phyloP scores from a whole-genome alignment of 2,329 filamentous ascomycete genomes.

The Fusarium mangiferae region DNA sequence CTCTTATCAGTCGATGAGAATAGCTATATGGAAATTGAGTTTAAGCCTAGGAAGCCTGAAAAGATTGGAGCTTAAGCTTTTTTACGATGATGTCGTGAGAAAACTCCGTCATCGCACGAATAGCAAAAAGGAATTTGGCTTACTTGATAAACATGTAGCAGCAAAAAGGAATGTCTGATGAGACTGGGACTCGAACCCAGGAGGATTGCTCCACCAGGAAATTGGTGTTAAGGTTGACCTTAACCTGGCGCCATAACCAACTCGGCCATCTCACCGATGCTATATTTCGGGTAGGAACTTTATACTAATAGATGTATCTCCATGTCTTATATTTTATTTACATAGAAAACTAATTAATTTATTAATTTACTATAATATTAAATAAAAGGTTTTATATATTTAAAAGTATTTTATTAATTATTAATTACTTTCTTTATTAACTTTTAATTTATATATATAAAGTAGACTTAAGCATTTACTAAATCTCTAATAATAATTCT shows the following conservation, averaged over 20 bases:
- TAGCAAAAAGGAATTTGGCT: not conserved
- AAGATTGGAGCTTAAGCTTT: not conserved
- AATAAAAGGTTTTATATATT: not conserved
- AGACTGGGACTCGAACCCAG: constrained; percentile 46
- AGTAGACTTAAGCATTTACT: not conserved
- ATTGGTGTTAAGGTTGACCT: constrained; percentile 42
- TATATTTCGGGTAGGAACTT: not conserved
- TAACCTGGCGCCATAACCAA: constrained; percentile 46
- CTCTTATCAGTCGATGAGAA: not conserved
- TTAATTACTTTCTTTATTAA: not conserved
- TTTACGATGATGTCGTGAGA: constrained; percentile 11
- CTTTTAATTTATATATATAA: not conserved
- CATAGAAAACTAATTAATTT: too few relatives aligned
- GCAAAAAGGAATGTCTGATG: constrained; percentile 30
- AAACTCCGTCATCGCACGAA: constrained; percentile 20
- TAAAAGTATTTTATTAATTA: not conserved
- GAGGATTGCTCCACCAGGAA: constrained; percentile 46
- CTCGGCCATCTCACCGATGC: constrained; percentile 43
- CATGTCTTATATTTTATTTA: too few relatives aligned
- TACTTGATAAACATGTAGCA: not conserved
- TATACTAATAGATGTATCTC: too few relatives aligned
- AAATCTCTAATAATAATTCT: too few relatives aligned
- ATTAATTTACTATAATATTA: not conserved
- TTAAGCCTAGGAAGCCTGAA: not conserved
- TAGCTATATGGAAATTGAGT: constrained; percentile 7